These are phyloP conservation scores for Phytopythium sindhum DNA, from an alignment of 352 stramenopile genomes.

Conservation along the genomic window DNA sequence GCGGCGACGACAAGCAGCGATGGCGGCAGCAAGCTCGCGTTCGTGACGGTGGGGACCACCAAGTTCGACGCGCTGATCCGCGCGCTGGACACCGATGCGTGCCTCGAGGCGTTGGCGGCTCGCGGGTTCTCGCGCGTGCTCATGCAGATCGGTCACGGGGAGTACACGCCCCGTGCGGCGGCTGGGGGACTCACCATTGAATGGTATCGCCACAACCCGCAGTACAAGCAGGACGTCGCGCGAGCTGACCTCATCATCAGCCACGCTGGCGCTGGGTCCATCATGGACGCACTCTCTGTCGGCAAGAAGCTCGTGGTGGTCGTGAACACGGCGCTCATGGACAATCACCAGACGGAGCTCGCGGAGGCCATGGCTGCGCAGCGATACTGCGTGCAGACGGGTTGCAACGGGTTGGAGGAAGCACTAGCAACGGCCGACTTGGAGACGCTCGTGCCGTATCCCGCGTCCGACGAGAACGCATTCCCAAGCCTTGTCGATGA, in stretches of 20 bases:
- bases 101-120: constrained; percentile 38
- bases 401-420: constrained; percentile 27
- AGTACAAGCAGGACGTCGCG: constrained; percentile 89
- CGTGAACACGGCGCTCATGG: constrained; percentile 95
- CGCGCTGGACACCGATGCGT: constrained; percentile 60
- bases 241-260: constrained; percentile 92
- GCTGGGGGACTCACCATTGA: constrained; percentile 36
- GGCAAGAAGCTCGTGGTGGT: constrained; percentile 90
- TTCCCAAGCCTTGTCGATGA: constrained; percentile 70
- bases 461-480: constrained; percentile 46
- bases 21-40: constrained; percentile 32
- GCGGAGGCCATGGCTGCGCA: constrained; percentile 87
- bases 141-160: constrained; percentile 83
- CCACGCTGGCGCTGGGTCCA: constrained; percentile 92
- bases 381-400: constrained; percentile 58
- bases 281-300: constrained; percentile 89
- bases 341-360: constrained; percentile 97
- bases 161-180: constrained; percentile 34
- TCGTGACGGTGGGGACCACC: constrained; percentile 95
- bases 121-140: constrained; percentile 63
- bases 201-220: constrained; percentile 90
- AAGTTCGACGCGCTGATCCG: constrained; percentile 90
- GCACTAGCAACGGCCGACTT: constrained; percentile 41
- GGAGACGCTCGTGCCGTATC: constrained; percentile 44
- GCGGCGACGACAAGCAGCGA: not conserved